Percentiles rank a stretch among this genome's conserved stretches.
phyloP scores from a whole-genome alignment of 1,284 basidiomycete genomes.

The Tylopilus sp. region DNA sequence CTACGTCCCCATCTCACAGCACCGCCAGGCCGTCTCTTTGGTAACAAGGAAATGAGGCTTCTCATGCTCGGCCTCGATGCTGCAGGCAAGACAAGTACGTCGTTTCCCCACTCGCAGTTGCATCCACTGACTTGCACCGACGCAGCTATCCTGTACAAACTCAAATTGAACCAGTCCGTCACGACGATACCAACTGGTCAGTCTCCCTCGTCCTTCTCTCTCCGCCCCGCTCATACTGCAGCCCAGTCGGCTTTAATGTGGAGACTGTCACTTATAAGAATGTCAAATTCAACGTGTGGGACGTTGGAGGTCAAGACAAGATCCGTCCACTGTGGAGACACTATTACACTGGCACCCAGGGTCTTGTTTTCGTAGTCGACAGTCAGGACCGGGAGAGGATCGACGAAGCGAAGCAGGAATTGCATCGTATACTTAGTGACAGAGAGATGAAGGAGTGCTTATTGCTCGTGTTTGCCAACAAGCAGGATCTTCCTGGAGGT shows the following conservation, averaged over 20 bases:
- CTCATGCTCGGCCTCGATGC: constrained; percentile 92
- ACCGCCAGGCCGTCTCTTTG: constrained; percentile 81
- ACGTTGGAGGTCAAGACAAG: constrained; percentile 99
- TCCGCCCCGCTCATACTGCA: constrained; percentile 11
- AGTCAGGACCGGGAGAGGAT: constrained; percentile 90
- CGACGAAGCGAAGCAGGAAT: constrained; percentile 93
- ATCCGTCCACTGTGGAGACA: constrained; percentile 98
- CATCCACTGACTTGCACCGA: constrained; percentile 17
- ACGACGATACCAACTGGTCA: constrained; percentile 97
- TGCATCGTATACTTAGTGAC: constrained; percentile 95
- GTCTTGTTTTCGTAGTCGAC: constrained; percentile 95
- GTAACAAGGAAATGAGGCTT: constrained; percentile 98
- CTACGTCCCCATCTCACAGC: constrained; percentile 1
- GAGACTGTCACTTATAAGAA: constrained; percentile 99
- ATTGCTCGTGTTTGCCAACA: constrained; percentile 97
- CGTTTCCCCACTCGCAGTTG: background rate
- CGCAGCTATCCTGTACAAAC: constrained; percentile 96
- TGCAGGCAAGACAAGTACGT: constrained; percentile 91
- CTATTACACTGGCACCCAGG: constrained; percentile 98
- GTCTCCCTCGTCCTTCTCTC: constrained; percentile 26
- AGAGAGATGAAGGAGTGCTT: constrained; percentile 98
- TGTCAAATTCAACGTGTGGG: constrained; percentile 99
- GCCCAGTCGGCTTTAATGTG: constrained; percentile 91
- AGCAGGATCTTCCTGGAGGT: constrained; percentile 98
- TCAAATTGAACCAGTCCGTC: constrained; percentile 98